A percentile compares a stretch with the other conserved stretches of the same genome.
Evolutionary conservation across 257 asterid genomes (phyloP).

Genomic region (Gentiana dahurica): DNA sequence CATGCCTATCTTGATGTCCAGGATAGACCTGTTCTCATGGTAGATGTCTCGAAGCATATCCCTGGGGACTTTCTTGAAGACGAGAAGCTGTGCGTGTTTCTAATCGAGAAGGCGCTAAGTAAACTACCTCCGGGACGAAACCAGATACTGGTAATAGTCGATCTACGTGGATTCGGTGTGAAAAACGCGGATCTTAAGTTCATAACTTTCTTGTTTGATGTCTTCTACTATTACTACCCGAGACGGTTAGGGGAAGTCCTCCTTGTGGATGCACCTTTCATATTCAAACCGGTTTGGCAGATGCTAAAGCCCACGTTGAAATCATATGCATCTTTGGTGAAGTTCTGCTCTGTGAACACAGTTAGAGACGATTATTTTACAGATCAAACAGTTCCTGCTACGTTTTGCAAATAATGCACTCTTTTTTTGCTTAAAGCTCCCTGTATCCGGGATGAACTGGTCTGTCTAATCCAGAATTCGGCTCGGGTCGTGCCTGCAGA

Average conservation of each 20-base stretch:
- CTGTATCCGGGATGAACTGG: too few species aligned
- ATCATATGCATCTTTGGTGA: constrained; percentile 88
- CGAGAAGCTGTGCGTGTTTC: constrained; percentile 65
- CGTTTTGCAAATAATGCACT: constrained; percentile 27
- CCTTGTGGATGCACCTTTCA: constrained; percentile 82
- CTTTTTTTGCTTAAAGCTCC: too few species aligned
- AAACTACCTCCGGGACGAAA: constrained; percentile 58
- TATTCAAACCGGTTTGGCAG: constrained; percentile 90
- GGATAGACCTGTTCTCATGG: constrained; percentile 60
- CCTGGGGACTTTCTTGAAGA: constrained; percentile 59
- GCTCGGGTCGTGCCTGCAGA: too few species aligned
- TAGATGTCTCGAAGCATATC: constrained; percentile 69
- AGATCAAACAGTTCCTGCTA: constrained; percentile 46
- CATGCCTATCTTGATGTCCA: constrained; percentile 48
- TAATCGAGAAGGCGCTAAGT: constrained; percentile 75
- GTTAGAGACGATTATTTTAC: constrained; percentile 55
- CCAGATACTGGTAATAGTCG: constrained; percentile 59
- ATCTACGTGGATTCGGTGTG: constrained; percentile 57
- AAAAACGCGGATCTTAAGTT: constrained; percentile 74
- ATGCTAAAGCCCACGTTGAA: constrained; percentile 63
- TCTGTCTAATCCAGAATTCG: too few species aligned
- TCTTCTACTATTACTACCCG: constrained; percentile 82
- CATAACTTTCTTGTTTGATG: constrained; percentile 84
- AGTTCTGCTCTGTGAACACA: constrained; percentile 54
- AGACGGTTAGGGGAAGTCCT: constrained; percentile 67